Evolutionary conservation across 1,284 basidiomycete genomes (phyloP), one percentile per base, ranked within the genome.

Genomic region (Tylopilus orsonianus): DNA sequence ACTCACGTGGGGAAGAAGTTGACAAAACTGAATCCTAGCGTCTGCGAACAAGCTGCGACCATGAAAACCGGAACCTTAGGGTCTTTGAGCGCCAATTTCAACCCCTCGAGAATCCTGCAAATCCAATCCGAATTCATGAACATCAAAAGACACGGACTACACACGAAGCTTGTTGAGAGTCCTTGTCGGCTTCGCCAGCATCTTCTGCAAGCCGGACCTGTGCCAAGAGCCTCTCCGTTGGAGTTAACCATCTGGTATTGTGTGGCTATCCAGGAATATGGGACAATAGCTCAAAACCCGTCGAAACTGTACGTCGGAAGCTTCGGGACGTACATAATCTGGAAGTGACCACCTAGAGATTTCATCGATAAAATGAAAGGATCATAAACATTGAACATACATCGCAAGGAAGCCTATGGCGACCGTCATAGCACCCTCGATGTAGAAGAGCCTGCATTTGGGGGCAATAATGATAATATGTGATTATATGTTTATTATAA

Each of bases 171-270:
- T 75, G 64, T 0, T 63, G 61, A 34, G 74, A 74, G 56, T 85
- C 83, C 50, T 77, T 71, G 56, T 86, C 84, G 0, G 81, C 80
- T 63, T 85, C 83, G 2, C 85, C 86, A 12, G 79, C 79, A 59
- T 90, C 87, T 64, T 89, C 86, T 1, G 83, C 76, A n/a, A 91
- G 73, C 8, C 89, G 78, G 1, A 81, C 79, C 62, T 85, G 82
- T 0, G 87, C 87, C 14, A 91, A 74, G 8, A 76, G 75, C 13
- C 75, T 71, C 57, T 90, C 84, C 6, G 73, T 71, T 1, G 71
- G 66, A n/a, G 75, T 67, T 52, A 90, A 68, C 75, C 87, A 87
- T 29, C 75, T 71, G 2, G 86, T 87, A 56, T 89, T 89, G 43
- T 78, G 61, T 2, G 81, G 80, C 80, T 83, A 8, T n/a, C 18